Evolutionary conservation across 345 rosid genomes (phyloP).

Genomic region (Combretum micranthum): DNA sequence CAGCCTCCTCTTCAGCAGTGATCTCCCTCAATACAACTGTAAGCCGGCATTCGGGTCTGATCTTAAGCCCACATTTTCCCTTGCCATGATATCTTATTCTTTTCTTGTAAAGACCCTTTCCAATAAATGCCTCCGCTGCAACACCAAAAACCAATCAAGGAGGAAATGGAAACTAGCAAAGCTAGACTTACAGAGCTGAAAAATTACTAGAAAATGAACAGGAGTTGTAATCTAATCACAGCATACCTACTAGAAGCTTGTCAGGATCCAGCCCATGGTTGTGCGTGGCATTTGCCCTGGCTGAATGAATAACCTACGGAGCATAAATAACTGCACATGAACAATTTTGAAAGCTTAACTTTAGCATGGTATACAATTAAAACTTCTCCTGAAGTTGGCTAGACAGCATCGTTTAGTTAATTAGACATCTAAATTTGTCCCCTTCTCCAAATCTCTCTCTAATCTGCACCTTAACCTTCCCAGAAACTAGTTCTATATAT

Average conservation of each 20-base stretch:
- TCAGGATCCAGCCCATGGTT: constrained; percentile 86
- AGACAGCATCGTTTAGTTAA: no score
- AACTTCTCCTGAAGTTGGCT: no score
- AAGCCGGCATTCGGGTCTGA: constrained; percentile 64
- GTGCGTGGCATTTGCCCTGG: constrained; percentile 85
- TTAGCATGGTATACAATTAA: no score
- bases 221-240: not conserved
- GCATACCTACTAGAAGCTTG: constrained; percentile 77
- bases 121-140: constrained; percentile 90
- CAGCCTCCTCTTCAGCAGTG: constrained; percentile 79
- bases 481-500: no score
- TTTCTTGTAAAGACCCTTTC: constrained; percentile 70
- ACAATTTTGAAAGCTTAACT: no score
- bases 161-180: not conserved
- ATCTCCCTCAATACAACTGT: constrained; percentile 80
- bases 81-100: constrained; percentile 55
- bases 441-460: no score
- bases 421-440: no score
- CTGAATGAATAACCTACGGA: constrained; percentile 81
- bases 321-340: not conserved
- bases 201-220: not conserved
- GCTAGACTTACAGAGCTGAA: not conserved
- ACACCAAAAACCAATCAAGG: not conserved
- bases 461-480: no score
- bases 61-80: constrained; percentile 53